phyloP scores from a whole-genome alignment of 176 grass and related monocot species.

The Chloris gayana region DNA sequence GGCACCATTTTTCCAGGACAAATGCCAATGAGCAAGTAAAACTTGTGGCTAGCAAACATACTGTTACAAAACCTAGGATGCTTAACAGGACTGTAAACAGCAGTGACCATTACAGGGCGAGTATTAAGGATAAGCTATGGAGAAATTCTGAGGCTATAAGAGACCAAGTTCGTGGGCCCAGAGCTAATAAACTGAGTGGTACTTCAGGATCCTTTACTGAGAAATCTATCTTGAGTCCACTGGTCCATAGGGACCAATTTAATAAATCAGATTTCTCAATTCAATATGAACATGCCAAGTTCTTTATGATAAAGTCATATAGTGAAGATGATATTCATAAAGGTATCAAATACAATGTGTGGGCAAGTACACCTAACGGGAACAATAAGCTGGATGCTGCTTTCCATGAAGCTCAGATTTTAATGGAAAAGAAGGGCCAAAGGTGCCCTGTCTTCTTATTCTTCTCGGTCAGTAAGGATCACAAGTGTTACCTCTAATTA shows the following conservation, averaged over 20 bases:
- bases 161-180: slow-evolving; percentile 52
- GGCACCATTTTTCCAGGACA: slow-evolving; percentile 17
- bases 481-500: slow-evolving; percentile 29
- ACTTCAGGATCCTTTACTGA: slow-evolving; percentile 9
- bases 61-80: slow-evolving; percentile 14
- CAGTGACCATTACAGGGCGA: slow-evolving; percentile 26
- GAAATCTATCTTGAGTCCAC: slow-evolving; percentile 41
- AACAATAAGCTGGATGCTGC: slow-evolving; percentile 73
- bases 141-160: slow-evolving; percentile 35
- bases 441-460: slow-evolving; percentile 83
- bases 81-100: slow-evolving; percentile 21
- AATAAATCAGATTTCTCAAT: slow-evolving; percentile 65
- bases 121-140: slow-evolving; percentile 34
- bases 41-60: slow-evolving; percentile 34
- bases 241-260: slow-evolving; percentile 57
- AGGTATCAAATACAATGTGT: slow-evolving; percentile 80
- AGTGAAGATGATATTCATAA: slow-evolving; percentile 92
- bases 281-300: slow-evolving; percentile 71
- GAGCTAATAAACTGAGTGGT: slow-evolving; percentile 41
- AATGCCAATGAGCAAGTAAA: slow-evolving; percentile 35
- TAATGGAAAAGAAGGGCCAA: slow-evolving; percentile 50
- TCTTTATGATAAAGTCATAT: slow-evolving; percentile 92
- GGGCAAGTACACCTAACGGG: slow-evolving; percentile 84
- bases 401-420: slow-evolving; percentile 59
- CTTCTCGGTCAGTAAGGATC: slow-evolving; percentile 72